Evolutionary conservation across 2,329 filamentous ascomycete species (phyloP).

Genomic region (Orbilia javanica): DNA sequence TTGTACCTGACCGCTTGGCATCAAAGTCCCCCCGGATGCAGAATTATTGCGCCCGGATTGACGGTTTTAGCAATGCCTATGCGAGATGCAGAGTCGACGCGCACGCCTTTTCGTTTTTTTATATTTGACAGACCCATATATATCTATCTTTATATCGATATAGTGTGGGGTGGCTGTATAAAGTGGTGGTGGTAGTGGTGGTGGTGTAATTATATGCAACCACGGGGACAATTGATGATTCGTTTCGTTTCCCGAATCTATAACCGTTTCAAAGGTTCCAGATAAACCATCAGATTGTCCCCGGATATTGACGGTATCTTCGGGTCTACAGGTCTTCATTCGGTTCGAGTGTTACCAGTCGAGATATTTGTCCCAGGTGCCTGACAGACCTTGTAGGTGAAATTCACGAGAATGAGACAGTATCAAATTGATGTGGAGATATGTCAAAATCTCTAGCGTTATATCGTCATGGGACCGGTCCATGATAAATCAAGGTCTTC

Average conservation of each 20-base stretch:
- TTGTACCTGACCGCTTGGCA: slow-evolving; percentile 22
- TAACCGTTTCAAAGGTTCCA: slow-evolving; percentile 40
- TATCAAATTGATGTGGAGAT: slow-evolving; percentile 12
- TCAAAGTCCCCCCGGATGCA: neutral
- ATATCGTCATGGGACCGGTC: neutral
- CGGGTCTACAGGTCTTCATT: slow-evolving; percentile 29
- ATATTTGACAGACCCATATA: neutral
- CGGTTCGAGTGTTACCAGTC: slow-evolving; percentile 30
- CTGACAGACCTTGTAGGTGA: neutral
- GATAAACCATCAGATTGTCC: slow-evolving; percentile 37
- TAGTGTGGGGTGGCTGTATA: slow-evolving; percentile 4
- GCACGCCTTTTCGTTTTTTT: slow-evolving; percentile 18
- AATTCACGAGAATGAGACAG: slow-evolving; percentile 3
- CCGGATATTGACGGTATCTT: slow-evolving; percentile 38
- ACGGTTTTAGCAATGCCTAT: neutral
- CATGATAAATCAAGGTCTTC: neutral
- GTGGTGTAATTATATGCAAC: slow-evolving; percentile 22
- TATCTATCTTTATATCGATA: slow-evolving; percentile 10
- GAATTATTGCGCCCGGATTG: neutral
- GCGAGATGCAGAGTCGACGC: slow-evolving; percentile 2
- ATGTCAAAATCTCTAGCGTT: slow-evolving; percentile 17
- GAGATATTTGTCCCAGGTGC: slow-evolving; percentile 24
- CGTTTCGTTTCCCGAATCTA: slow-evolving; percentile 34
- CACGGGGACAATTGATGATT: slow-evolving; percentile 27
- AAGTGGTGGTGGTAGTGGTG: neutral